Evolutionary conservation across 2,329 filamentous ascomycete species (phyloP), one percentile per base, ranked within the genome.

Genomic region (Fusarium nygamai): DNA sequence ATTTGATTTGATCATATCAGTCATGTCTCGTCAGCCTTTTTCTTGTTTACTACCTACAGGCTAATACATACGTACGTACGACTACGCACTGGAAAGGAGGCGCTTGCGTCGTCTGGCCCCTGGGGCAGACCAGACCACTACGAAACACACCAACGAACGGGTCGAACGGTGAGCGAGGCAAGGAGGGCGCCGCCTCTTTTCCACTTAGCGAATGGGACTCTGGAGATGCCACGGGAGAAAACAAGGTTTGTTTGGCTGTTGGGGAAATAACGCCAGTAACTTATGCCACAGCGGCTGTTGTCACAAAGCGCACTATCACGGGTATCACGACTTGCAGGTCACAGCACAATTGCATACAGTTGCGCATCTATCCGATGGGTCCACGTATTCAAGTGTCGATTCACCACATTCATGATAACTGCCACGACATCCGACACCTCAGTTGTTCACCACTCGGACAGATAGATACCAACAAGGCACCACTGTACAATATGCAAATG

Each of bases 61-160:
- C 39, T 34, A 34, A 34, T n/a, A n/a, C n/a, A n/a, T n/a, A n/a
- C n/a, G n/a, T 39, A 46, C 43, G 44, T 27, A 46, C 24, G 8
- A 14, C 44, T 48, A 29, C 12, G 13, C 29, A 50, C 48, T 68
- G 66, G 48, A 62, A 72, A 75, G 56, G 65, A 72, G 72, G 69
- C 58, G 69, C 56, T 29, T 54, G 31, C 63, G 56, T 72, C 51
- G 51, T 70, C n/a, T n/a, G n/a, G n/a, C n/a, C n/a, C n/a, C 69
- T 51, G 61, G 72, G 63, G 58, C 46, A 70, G 38, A 43, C 43
- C 17, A 24, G 39, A 61, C 50, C 44, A 67, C 43, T 56, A 50
- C 69, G 62, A 72, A 72, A 72, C 68, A 64, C 63, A 44, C 69
- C 63, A 72, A 72, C 67, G 48, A 65, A 69, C 60, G 66, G 62